Base-by-base conservation (phyloP, 148 eudicot genomes). In the Suaeda aralocaspica region DNA sequence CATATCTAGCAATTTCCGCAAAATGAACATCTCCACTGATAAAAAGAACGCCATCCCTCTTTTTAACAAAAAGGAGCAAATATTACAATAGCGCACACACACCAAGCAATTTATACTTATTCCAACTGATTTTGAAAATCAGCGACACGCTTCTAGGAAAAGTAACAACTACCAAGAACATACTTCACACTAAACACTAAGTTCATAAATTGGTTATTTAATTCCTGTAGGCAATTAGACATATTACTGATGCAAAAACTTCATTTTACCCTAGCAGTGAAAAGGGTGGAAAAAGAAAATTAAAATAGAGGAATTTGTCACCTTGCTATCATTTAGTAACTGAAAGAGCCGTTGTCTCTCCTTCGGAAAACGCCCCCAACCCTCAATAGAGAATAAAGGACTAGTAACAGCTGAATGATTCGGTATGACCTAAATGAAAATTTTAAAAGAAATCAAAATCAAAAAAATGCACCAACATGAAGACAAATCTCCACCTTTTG, bases 11-110 rank as follows among this genome's bases (percentile, higher is more conserved):
- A 66, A 88, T 79, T 79, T 88, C 88, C 78, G 86, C 89, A 72
- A 80, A 88, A 79, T 88, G 92, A 65, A 88, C 92, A 84, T 88
- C 92, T 51, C 92, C 89, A 59, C 92, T 88, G 31, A 88, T 77
- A 78, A 85, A 88, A 67, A 88, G 66, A 41, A 86, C 79, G 13
- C 88, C 89, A 69, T 70, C 78, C 74, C 92, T 88, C 89, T 86
- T 34, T 24, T 48, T 49, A 76, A 64, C 49, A 30, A 31, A 61
- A 51, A 65, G 60, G 61, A 67, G 18, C 9, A 21, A 8, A 41
- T 19, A 64, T 12, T 39, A 28, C 8, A 52, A 36, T 33, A 66
- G 25, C n/a, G 46, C 42, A 46, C n/a, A 65, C 42, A 64, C 30
- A 42, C 24, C 46, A 31, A 60, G 19, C 56, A 30, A 16, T 57